Base-by-base conservation (phyloP, 208 protist genomes). In the Leishmania tarentolae region DNA sequence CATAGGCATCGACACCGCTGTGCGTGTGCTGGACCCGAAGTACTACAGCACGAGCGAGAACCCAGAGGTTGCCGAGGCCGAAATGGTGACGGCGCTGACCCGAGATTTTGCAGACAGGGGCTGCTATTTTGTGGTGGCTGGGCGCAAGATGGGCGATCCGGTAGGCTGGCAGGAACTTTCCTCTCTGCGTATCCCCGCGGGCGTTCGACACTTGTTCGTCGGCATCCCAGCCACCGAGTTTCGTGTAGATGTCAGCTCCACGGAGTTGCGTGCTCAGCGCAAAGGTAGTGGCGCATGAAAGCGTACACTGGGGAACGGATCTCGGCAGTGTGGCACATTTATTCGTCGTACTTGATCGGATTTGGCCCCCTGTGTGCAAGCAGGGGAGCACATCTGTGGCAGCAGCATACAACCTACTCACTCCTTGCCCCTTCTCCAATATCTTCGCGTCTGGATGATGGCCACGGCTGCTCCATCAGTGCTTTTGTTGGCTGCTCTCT, bases 221-320 rank as follows among this genome's bases (percentile, higher is more conserved):
- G 68, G 69, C 37, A 85, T 96, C 65, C 80, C 83, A 5, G 78
- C 87, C 53, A 70, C 57, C 0, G 86, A 88, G 37, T 95, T 95
- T 65, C 83, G 87, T n/a, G 89, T 96, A 8, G 90, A 95, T 84
- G 68, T 96, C 31, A 94, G 91, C 84, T 96, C 90, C 1, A 95
- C 93, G 3, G 86, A 88, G 76, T 53, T 96, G 70, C 90, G 93
- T 1, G 78, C 86, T 2, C 63, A 19, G 80, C 74, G 74, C 40
- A 42, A 31, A 15, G 31, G 31, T 11, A 35, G 52, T 31, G 15
- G 52, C 8, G 73, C 31, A 44, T 63, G 28, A 68, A 65, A 56
- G 17, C 52, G 74, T 35, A 68, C 52, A 42, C 50, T 35, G 1
- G 74, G 13, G 56, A 42, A n/a, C 47, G 46, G n/a, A 37, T 40